phyloP scores from a whole-genome alignment of 169 alveolate species.

The Plasmodium cynomolgi region DNA sequence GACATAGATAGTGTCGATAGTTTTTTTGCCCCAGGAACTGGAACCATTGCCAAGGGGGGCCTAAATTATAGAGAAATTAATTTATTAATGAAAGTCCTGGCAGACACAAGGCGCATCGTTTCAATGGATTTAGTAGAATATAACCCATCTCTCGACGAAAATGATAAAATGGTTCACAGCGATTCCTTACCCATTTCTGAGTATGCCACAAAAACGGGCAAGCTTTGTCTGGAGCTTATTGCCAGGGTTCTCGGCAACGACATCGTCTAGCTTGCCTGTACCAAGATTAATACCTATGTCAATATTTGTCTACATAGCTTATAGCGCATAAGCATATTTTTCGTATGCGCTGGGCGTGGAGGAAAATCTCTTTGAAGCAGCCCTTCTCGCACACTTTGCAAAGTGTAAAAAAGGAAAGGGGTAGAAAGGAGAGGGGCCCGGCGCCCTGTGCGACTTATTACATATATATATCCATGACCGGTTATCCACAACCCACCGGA shows the following conservation, averaged over 20 bases:
- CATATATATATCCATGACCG: background rate
- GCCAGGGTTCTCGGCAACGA: constrained; percentile 58
- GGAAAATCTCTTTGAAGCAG: background rate
- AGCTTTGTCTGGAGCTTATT: constrained; percentile 48
- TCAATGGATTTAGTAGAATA: constrained; percentile 68
- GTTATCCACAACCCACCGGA: background rate
- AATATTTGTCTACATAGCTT: background rate
- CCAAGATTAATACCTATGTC: background rate
- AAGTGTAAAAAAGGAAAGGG: background rate
- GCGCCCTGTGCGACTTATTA: background rate
- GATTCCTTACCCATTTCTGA: constrained; percentile 44
- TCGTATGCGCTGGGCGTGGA: background rate
- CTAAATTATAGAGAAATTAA: constrained; percentile 75
- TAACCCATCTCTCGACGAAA: constrained; percentile 53
- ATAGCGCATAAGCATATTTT: background rate
- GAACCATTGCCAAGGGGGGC: constrained; percentile 79
- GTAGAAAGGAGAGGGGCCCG: background rate
- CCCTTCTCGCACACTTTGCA: background rate
- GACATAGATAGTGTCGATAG: constrained; percentile 79
- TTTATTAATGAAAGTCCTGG: constrained; percentile 68
- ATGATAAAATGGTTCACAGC: constrained; percentile 26
- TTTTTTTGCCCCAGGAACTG: constrained; percentile 78
- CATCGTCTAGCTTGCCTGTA: background rate
- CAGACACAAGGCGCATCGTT: constrained; percentile 73
- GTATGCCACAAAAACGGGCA: constrained; percentile 64